A percentile compares a stretch with the other conserved stretches of the same genome.
phyloP scores from a whole-genome alignment of 2,329 filamentous ascomycete species.

The Macrophomina phaseolina region DNA sequence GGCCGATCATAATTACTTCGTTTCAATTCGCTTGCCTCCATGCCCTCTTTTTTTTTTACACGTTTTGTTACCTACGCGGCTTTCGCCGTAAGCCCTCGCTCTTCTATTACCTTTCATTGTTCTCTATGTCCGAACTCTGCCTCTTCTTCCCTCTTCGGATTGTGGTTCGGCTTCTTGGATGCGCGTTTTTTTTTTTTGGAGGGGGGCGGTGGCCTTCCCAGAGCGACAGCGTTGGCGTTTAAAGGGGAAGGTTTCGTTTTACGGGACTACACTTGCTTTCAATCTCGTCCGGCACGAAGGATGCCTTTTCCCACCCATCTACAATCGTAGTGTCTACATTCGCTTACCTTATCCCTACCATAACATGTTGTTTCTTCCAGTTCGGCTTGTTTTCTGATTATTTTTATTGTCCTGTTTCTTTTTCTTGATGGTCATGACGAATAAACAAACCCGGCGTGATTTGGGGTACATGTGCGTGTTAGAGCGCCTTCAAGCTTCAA shows the following conservation, averaged over 20 bases:
- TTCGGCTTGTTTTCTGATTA: slow-evolving; percentile 1
- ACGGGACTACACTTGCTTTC: slow-evolving; percentile 9
- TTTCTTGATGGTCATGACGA: slow-evolving; percentile 22
- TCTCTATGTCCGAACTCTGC: slow-evolving; percentile 16
- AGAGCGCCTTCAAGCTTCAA: slow-evolving; percentile 2
- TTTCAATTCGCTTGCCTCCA: slow-evolving; percentile 6
- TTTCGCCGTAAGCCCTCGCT: slow-evolving; percentile 7
- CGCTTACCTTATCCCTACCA: slow-evolving; percentile 5
- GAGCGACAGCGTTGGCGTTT: slow-evolving; percentile 26
- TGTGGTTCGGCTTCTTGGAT: slow-evolving; percentile 13
- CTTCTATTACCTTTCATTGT: neutral
- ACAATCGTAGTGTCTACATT: slow-evolving; percentile 27
- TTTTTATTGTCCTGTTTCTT: neutral
- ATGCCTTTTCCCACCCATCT: slow-evolving; percentile 20
- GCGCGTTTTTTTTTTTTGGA: neutral
- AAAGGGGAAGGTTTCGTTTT: neutral
- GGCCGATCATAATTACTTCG: slow-evolving; percentile 18
- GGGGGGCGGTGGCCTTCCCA: slow-evolving; percentile 1
- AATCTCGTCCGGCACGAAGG: slow-evolving; percentile 16
- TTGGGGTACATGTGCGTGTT: slow-evolving; percentile 19
- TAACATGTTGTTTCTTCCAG: neutral
- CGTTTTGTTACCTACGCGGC: neutral
- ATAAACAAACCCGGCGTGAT: slow-evolving; percentile 22
- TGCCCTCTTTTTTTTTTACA: neutral
- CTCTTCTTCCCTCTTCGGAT: neutral